Evolutionary conservation across 73 alveolate species (phyloP), one percentile per base, ranked within the genome.

Genomic region (Breviolum minutum): DNA sequence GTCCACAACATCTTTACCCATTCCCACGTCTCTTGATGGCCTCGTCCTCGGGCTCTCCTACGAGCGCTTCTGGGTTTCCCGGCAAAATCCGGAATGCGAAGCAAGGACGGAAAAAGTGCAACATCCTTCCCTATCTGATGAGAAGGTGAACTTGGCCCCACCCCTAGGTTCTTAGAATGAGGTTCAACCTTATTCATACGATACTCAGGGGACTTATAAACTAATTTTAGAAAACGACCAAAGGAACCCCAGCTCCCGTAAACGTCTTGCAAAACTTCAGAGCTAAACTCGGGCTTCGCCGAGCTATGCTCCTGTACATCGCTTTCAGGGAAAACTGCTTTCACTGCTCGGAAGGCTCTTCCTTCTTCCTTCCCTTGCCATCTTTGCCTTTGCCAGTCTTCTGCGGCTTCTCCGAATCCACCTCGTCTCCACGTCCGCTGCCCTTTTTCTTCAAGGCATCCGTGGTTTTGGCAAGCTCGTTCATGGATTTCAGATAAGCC

Each of bases 201-300:
- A 48, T 48, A 12, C 5, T 40, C 32, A 40, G 8, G 11, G 88
- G n/a, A 80, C 70, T 30, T 40, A 61, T 77, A 27, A 8, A 80
- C 5, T 12, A 80, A 17, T 40, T 80, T 80, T 17, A 7, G 20
- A 80, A 80, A 80, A 32, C 88, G 29, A 16, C 69, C 88, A 24
- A 48, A 48, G 30, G 88, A 80, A 69, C 88, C 88, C 88, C 88
- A 80, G 88, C 88, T 80, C 8, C 60, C 69, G 12, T 80, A 7
- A 17, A 32, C 32, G 9, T 17, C n/a, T 8, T 80, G 70, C 16
- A 40, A 32, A 40, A n/a, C 69, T 12, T 48, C 20, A 6, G 16
- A 7, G 63, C 63, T 30, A 8, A 6, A 8, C n/a, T n/a, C n/a
- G n/a, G n/a, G n/a, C n/a, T n/a, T n/a, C n/a, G n/a, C n/a, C n/a